phyloP scores from a whole-genome alignment of 441 rosid genomes.

The Gossypium lobatum region DNA sequence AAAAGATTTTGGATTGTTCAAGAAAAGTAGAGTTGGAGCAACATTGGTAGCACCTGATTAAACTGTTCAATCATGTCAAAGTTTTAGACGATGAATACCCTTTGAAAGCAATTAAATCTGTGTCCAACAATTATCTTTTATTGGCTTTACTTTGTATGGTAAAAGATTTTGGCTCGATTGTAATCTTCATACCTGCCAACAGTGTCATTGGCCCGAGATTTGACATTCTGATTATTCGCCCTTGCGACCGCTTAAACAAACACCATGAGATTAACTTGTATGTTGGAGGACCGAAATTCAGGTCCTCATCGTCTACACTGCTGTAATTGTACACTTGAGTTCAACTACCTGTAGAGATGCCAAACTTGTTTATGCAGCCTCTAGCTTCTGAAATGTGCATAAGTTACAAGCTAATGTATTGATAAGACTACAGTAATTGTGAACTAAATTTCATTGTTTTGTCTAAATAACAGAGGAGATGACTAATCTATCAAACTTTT shows the following conservation, averaged over 20 bases:
- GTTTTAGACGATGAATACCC: neutral
- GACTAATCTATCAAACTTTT: neutral
- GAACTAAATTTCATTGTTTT: neutral
- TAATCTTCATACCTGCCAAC: neutral
- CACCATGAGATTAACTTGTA: neutral
- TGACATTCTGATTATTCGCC: neutral
- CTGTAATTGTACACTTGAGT: neutral
- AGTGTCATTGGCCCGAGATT: neutral
- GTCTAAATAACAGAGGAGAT: neutral
- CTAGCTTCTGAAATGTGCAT: neutral
- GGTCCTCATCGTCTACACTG: neutral
- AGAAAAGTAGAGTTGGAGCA: too few species aligned
- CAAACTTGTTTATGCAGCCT: neutral
- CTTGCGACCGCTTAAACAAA: neutral
- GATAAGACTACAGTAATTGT: neutral
- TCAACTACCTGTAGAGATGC: neutral
- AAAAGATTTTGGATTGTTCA: neutral
- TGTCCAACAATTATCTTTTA: neutral
- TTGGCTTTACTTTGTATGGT: neutral
- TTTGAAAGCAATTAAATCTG: neutral
- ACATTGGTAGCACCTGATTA: neutral
- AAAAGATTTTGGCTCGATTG: neutral
- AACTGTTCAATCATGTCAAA: neutral
- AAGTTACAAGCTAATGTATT: neutral
- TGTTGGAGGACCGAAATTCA: neutral